Conservation (phyloP, 1,139 yeast species). For the Kluyveromyces marxianus region DNA sequence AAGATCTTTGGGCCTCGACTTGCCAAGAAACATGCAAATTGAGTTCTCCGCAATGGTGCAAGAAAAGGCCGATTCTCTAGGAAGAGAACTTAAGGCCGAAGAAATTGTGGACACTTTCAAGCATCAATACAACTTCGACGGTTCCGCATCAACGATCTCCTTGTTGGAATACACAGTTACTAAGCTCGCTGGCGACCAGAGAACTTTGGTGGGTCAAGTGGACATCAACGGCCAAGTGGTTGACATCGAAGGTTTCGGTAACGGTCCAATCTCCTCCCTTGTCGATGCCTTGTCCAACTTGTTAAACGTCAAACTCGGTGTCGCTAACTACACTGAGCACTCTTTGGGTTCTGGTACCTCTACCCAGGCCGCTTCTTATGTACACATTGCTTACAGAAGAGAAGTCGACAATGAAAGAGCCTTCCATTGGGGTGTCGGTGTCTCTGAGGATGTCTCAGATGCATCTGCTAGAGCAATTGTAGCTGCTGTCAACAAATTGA, state of each 20-base stretch:
- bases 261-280: conserved; percentile 93
- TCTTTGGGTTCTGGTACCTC: conserved; percentile 82
- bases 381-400: conserved; percentile 48
- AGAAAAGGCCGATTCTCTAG: conserved; percentile 67
- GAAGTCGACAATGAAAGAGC: conserved; percentile 38
- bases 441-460: conserved; percentile 85
- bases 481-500: conserved; percentile 54
- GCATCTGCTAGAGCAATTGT: conserved; percentile 79
- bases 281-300: conserved; percentile 62
- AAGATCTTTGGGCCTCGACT: conserved; percentile 78
- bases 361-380: conserved; percentile 86
- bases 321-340: conserved; percentile 83
- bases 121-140: conserved; percentile 57
- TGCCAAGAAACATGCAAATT: conserved; percentile 88
- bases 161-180: conserved; percentile 45
- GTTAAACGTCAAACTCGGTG: conserved; percentile 57
- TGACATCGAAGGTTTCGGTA: conserved; percentile 65
- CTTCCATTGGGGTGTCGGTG: conserved; percentile 88
- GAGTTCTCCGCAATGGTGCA: conserved; percentile 85
- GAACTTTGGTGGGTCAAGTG: conserved; percentile 45
- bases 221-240: conserved; percentile 40
- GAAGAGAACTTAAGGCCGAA: conserved; percentile 71
- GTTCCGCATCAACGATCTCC: conserved; percentile 32
- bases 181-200: conserved; percentile 36
- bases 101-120: conserved; percentile 77